phyloP scores from a whole-genome alignment of 495 filamentous ascomycete genomes.

The Penicillium argentinense region DNA sequence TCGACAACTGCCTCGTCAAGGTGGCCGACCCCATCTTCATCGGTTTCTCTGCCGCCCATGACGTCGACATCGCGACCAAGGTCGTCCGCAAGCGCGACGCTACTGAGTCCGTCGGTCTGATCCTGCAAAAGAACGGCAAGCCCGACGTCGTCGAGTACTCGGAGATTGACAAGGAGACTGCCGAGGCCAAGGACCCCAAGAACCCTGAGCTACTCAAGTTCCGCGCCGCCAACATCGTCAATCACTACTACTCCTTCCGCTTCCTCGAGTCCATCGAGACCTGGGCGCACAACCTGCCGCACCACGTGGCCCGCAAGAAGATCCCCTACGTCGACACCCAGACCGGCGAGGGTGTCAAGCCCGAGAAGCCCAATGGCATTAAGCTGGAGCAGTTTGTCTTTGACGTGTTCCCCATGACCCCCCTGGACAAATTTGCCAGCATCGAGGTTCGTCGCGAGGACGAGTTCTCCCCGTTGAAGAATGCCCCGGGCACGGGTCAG shows the following conservation, averaged over 20 bases:
- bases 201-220: conserved; percentile 85
- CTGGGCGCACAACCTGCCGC: conserved; percentile 82
- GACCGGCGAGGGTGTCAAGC: conserved; percentile 78
- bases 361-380: conserved; percentile 92
- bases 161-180: conserved; percentile 84
- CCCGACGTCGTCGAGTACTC: conserved; percentile 99
- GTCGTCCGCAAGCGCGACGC: conserved; percentile 97
- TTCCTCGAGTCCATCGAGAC: conserved; percentile 89
- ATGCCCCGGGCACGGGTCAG: conserved; percentile 84
- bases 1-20: conserved; percentile 98
- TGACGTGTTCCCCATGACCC: conserved; percentile 91
- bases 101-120: conserved; percentile 93
- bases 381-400: conserved; percentile 99
- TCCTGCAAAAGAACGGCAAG: conserved; percentile 90
- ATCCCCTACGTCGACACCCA: conserved; percentile 81
- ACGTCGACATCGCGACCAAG: conserved; percentile 97
- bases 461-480: conserved; percentile 98
- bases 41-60: conserved; percentile 83
- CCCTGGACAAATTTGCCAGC: conserved; percentile 86
- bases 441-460: conserved; percentile 96
- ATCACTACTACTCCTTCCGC: conserved; percentile 97
- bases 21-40: conserved; percentile 96
- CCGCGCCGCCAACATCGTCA: conserved; percentile 98
- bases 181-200: conserved; percentile 85
- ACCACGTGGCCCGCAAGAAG: conserved; percentile 98